These are phyloP conservation scores for Mucor lusitanicus DNA, from an alignment of 371 early-diverging fungal species.

Conservation along the genomic window DNA sequence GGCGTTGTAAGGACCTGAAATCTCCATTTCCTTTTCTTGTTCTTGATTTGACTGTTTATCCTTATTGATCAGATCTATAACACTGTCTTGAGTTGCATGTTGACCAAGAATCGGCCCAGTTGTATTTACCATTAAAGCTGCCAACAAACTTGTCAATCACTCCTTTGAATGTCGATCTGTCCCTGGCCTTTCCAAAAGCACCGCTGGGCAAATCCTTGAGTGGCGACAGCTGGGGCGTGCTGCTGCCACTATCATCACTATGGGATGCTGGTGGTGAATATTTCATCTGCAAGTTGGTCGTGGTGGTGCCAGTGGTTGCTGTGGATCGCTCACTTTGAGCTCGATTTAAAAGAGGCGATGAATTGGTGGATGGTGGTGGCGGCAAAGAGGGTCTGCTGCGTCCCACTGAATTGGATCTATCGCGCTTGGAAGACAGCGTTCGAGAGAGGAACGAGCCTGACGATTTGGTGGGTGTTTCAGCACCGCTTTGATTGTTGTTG, in stretches of 20 bases:
- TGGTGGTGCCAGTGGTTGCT: neutral
- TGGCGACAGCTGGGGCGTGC: conserved; percentile 17
- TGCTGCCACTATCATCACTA: conserved; percentile 21
- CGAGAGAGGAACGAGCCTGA: conserved; percentile 32
- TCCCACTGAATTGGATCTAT: conserved; percentile 29
- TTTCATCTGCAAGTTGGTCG: conserved; percentile 15
- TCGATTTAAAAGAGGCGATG: conserved; percentile 25
- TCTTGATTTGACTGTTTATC: conserved; percentile 38
- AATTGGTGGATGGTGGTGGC: conserved; percentile 27
- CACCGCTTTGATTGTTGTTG: neutral
- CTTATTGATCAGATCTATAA: conserved; percentile 61
- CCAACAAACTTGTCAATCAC: conserved; percentile 70
- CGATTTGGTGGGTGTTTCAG: neutral
- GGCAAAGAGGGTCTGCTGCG: conserved; percentile 29
- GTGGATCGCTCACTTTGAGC: conserved; percentile 2
- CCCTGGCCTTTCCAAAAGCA: conserved; percentile 42
- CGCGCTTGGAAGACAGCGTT: conserved; percentile 37
- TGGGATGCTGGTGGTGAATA: conserved; percentile 22
- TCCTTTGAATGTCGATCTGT: conserved; percentile 61
- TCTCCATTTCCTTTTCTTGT: conserved; percentile 77
- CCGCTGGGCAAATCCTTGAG: conserved; percentile 28
- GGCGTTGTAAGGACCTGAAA: conserved; percentile 95
- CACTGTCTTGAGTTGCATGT: neutral
- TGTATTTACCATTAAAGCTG: conserved; percentile 51
- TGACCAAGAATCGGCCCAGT: neutral